Evolutionary conservation across 176 grass and related monocot species (phyloP).

Genomic region (Microstegium vimineum): DNA sequence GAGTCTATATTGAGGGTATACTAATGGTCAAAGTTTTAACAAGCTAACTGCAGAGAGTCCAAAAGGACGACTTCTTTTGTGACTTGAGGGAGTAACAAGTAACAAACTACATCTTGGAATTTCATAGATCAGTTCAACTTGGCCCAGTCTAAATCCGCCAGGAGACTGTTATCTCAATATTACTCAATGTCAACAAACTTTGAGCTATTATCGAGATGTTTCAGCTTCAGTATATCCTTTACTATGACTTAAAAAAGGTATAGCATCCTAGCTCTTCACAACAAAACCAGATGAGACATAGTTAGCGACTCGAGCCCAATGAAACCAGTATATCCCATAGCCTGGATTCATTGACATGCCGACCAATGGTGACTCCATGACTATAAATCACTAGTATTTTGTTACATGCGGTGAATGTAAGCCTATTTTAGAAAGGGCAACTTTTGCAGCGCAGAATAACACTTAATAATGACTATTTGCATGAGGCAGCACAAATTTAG

Average conservation of each 20-base stretch:
- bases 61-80: background rate
- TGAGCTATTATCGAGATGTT: background rate
- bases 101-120: background rate
- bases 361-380: background rate
- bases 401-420: background rate
- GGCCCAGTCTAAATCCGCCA: background rate
- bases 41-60: background rate
- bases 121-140: background rate
- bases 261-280: background rate
- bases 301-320: background rate
- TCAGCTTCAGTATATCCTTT: background rate
- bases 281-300: background rate
- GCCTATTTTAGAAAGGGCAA: background rate
- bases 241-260: background rate
- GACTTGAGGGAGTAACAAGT: background rate
- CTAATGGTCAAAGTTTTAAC: background rate
- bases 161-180: background rate
- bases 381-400: conserved; percentile 3
- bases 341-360: background rate
- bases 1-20: background rate
- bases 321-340: background rate
- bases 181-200: background rate
- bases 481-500: background rate
- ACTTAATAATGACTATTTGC: background rate
- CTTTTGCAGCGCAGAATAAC: background rate